These are phyloP conservation scores for Suillus luteus DNA, from an alignment of 768 basidiomycete genomes.

Conservation along the genomic window DNA sequence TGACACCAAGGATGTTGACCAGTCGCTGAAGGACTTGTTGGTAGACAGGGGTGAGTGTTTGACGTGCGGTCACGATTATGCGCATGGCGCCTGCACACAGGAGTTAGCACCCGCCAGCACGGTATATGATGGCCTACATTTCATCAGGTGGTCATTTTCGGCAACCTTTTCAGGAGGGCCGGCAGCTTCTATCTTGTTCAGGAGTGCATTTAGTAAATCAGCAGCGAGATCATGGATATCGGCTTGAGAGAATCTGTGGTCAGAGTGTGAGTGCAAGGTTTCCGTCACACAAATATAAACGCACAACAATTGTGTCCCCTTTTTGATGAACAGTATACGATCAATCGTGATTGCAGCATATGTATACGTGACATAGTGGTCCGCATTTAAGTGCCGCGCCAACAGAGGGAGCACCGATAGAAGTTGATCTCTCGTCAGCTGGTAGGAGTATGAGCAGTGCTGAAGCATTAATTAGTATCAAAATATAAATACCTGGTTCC, in stretches of 20 bases:
- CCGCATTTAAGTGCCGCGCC: slow-evolving; percentile 75
- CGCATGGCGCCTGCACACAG: slow-evolving; percentile 80
- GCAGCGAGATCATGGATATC: slow-evolving; percentile 87
- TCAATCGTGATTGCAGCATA: slow-evolving; percentile 99
- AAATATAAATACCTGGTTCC: slow-evolving; percentile 73
- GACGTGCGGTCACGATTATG: slow-evolving; percentile 86
- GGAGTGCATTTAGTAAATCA: slow-evolving; percentile 66
- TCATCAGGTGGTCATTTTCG: slow-evolving; percentile 98
- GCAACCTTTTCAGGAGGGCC: slow-evolving; percentile 89
- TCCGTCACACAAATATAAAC: slow-evolving; percentile 30
- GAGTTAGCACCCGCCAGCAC: slow-evolving; percentile 6
- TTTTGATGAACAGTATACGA: slow-evolving; percentile 88
- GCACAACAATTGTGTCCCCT: slow-evolving; percentile 71
- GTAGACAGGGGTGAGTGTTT: slow-evolving; percentile 69
- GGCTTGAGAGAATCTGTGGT: slow-evolving; percentile 75
- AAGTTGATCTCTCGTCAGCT: slow-evolving; percentile 94
- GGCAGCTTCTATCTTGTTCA: slow-evolving; percentile 78
- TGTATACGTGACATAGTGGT: slow-evolving; percentile 91
- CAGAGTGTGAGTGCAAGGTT: slow-evolving; percentile 5
- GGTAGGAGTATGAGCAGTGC: slow-evolving; percentile 6
- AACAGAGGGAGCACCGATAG: slow-evolving; percentile 88
- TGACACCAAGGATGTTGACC: slow-evolving; percentile 80
- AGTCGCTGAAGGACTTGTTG: slow-evolving; percentile 69
- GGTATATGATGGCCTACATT: slow-evolving; percentile 57
- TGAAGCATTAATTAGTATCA: neutral